Conservation (phyloP, 768 basidiomycete species). For the Xerocomellus amylosporus region DNA sequence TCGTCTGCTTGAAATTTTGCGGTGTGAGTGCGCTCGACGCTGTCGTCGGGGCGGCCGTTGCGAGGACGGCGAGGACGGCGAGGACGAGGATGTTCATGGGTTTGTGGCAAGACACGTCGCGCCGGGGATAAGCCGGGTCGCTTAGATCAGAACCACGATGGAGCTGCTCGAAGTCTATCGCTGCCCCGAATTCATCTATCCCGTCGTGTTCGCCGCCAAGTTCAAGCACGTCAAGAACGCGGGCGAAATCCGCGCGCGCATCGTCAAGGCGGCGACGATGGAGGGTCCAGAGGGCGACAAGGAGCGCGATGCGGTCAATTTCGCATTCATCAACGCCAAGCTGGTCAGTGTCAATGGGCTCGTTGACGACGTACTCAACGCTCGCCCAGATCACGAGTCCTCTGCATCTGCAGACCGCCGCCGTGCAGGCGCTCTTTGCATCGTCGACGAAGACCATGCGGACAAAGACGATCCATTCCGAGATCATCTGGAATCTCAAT, state of each 20-base stretch:
- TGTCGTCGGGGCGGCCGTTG: constrained; percentile 35
- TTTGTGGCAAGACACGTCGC: not conserved
- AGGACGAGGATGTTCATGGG: constrained; percentile 25
- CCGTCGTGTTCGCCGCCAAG: constrained; percentile 57
- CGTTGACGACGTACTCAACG: constrained; percentile 6
- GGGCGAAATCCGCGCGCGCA: constrained; percentile 53
- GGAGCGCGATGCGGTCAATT: constrained; percentile 79
- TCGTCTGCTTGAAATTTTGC: constrained; percentile 53
- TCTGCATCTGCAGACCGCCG: constrained; percentile 79
- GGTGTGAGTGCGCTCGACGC: constrained; percentile 46
- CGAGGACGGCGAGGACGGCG: constrained; percentile 30
- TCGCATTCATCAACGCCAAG: constrained; percentile 84
- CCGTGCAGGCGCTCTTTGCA: constrained; percentile 78
- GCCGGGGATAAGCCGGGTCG: not conserved
- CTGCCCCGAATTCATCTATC: constrained; percentile 51
- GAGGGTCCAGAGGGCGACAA: constrained; percentile 57
- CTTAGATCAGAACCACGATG: constrained; percentile 13
- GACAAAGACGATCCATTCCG: constrained; percentile 88
- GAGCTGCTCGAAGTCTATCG: constrained; percentile 52
- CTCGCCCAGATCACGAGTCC: constrained; percentile 71
- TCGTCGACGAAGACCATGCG: constrained; percentile 55
- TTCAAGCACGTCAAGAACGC: constrained; percentile 69
- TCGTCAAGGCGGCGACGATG: constrained; percentile 66
- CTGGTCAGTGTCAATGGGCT: constrained; percentile 51
- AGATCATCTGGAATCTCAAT: constrained; percentile 83